Base-by-base conservation (phyloP, 768 basidiomycete genomes). In the Termitomyces sp. region DNA sequence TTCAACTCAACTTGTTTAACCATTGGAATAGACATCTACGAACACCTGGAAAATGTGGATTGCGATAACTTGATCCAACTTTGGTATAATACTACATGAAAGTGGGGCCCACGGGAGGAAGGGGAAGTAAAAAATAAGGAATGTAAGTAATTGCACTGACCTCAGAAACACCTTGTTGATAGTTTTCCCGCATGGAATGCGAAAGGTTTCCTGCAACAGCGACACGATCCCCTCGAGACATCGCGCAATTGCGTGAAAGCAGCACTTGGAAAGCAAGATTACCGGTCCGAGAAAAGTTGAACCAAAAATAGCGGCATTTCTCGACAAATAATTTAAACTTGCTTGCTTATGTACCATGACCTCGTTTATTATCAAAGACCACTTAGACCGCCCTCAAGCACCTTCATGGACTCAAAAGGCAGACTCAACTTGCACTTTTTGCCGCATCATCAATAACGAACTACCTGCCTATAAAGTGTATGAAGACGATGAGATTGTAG, bases 11-110 rank as follows among this genome's bases (percentile, higher is more conserved):
- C 82, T 72, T 76, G 66, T 78, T 80, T 20, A 85, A 67, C 81
- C 81, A 82, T 28, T 75, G 65, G 60, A 78, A 78, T 22, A 84
- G 69, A 66, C 79, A 80, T 29, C 77, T 78, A 57, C 81, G 77
- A 54, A 88, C 76, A 6, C 85, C 86, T 2, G 83, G 85, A 60
- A 82, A 87, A 70, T 88, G 87, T 0, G 87, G 86, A 64, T 89
- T 89, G 13, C 87, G 81, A 69, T 90, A 88, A 10, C 80, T 83
- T 20, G 82, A 69, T n/a, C 82, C 81, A 1, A 88, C 85, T 72
- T 82, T 81, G 46, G 70, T 77, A 65, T 86, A 85, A 64, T 85
- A 86, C 85, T 86, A 20, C 85, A 20, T 45, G 20, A 28, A 15
- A 37, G 29, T 46, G 33, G 22, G 37, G 44, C 34, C 22, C 3